These are phyloP conservation scores for Yamadazyma scolyti DNA, from an alignment of 805 yeast genomes.

Conservation along the genomic window DNA sequence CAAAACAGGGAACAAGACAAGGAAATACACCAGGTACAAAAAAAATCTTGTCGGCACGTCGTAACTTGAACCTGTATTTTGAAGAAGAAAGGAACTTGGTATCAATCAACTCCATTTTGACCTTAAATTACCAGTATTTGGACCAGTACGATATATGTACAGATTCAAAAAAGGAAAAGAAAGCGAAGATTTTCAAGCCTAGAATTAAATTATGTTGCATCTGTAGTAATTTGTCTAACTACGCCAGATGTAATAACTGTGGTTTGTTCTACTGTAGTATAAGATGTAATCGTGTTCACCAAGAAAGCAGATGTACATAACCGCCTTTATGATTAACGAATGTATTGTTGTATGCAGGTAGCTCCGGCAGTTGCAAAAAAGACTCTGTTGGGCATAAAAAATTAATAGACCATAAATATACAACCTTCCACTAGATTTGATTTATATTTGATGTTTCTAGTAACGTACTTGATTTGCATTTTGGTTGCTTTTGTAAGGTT, in stretches of 20 bases:
- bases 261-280: conserved; percentile 41
- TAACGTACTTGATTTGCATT: too few species aligned
- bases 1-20: conserved; percentile 16
- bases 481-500: too few species aligned
- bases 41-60: conserved; percentile 36
- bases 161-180: conserved; percentile 13
- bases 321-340: too few species aligned
- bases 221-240: conserved; percentile 34
- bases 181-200: conserved; percentile 21
- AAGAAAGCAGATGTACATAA: conserved; percentile 40
- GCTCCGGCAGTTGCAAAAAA: too few species aligned
- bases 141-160: conserved; percentile 25
- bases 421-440: too few species aligned
- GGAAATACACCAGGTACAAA: conserved; percentile 45
- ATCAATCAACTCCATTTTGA: conserved; percentile 38
- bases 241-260: conserved; percentile 36
- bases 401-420: too few species aligned
- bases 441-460: too few species aligned
- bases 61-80: conserved; percentile 41
- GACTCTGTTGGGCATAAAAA: too few species aligned
- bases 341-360: too few species aligned
- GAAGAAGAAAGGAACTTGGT: conserved; percentile 44
- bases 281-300: conserved; percentile 35
- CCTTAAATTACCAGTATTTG: conserved; percentile 37
- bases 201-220: conserved; percentile 37